These are phyloP conservation scores for Monosporozyma yasuniensis DNA, from an alignment of 805 yeast species.

Conservation along the genomic window DNA sequence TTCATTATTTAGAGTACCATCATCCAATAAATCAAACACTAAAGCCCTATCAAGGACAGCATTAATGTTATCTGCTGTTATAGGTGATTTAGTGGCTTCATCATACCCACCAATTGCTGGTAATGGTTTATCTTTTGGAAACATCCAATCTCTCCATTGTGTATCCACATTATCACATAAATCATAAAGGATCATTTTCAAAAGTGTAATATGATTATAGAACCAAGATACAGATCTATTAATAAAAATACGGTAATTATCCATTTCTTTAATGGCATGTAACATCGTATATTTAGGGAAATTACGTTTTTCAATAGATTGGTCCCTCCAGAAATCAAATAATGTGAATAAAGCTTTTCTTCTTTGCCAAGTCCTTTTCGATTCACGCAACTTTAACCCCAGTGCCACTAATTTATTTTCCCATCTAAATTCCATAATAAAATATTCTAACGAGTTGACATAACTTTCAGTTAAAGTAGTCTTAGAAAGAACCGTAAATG, in stretches of 20 bases:
- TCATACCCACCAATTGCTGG: slow-evolving; percentile 19
- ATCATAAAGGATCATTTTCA: slow-evolving; percentile 30
- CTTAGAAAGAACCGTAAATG: slow-evolving; percentile 20
- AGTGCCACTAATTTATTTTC: slow-evolving; percentile 28
- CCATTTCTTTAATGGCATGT: slow-evolving; percentile 32
- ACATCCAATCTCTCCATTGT: slow-evolving; percentile 34
- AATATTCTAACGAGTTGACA: slow-evolving; percentile 29
- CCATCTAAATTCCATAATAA: slow-evolving; percentile 31
- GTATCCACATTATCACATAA: slow-evolving; percentile 27
- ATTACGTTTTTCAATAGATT: slow-evolving; percentile 26
- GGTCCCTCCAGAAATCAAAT: slow-evolving; percentile 32
- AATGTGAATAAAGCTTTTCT: slow-evolving; percentile 29
- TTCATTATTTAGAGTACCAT: slow-evolving; percentile 23
- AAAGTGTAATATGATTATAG: slow-evolving; percentile 29
- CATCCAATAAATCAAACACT: slow-evolving; percentile 25
- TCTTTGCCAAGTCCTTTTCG: slow-evolving; percentile 32
- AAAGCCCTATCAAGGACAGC: slow-evolving; percentile 22
- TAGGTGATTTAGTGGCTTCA: slow-evolving; percentile 3
- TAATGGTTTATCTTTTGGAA: slow-evolving; percentile 17
- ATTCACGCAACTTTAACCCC: slow-evolving; percentile 28
- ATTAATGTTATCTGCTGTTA: slow-evolving; percentile 21
- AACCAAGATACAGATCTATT: slow-evolving; percentile 32
- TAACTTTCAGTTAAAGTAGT: slow-evolving; percentile 28
- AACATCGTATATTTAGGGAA: slow-evolving; percentile 23
- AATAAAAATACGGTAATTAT: slow-evolving; percentile 29